Evolutionary conservation across 1,284 basidiomycete species (phyloP), one percentile per base, ranked within the genome.

Genomic region (Cryptococcus depauperatus): DNA sequence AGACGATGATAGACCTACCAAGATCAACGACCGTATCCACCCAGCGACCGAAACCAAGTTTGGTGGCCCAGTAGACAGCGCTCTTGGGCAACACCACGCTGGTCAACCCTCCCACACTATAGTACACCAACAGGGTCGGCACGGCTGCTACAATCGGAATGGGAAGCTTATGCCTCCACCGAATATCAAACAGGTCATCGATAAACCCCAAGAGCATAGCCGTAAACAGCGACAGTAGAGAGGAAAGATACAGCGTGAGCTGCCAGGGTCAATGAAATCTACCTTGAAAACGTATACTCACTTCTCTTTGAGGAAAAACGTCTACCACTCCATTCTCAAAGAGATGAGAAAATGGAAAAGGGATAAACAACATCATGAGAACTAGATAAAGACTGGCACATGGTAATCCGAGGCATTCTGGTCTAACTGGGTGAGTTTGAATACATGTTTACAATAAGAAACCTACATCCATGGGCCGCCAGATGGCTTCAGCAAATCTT

Each of bases 161-260:
- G 0, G 95, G 95, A 7, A 99, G 72, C 69, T 99, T 99, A 73
- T 97, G 90, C 50, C 95, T 74, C 95, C 95, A 99, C 10, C 95
- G 82, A 55, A 99, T 97, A 66, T 99, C 95, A 59, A 98, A 98
- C 1, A 98, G 79, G 68, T 99, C 95, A 63, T 99, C 95, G 38
- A 97, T 75, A 62, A 98, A 96, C 8, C 95, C 93, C 2, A 98
- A 79, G 52, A 98, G 77, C 0, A 90, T 91, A 0, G 95, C 92
- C 22, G 89, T 87, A 22, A 96, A 73, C 19, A 99, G 76, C 0
- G 87, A 91, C 11, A 99, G 76, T 7, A 98, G 69, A 1, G 90
- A 90, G 0, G 93, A 93, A 14, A 99, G 77, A 69, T 95, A 98
- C 1, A 91, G 81, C 1, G 91, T 81, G 42, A 98, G 76, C 84